Evolutionary conservation across 1,284 basidiomycete genomes (phyloP).

Genomic region (Moesziomyces sp.): DNA sequence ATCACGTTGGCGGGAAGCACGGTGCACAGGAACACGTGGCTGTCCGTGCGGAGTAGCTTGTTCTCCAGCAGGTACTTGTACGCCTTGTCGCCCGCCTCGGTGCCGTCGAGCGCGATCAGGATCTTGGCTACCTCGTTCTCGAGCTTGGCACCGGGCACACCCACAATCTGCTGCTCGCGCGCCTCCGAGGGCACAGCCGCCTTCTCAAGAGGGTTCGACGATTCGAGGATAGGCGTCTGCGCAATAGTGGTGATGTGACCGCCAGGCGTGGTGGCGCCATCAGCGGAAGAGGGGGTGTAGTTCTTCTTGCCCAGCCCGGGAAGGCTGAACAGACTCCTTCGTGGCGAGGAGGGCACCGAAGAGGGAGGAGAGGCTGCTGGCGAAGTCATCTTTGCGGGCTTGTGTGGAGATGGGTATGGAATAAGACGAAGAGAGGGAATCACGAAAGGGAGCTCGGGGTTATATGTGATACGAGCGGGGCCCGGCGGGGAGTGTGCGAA

Average conservation of each 20-base stretch:
- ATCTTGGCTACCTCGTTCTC: constrained; percentile 49
- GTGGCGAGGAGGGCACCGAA: constrained; percentile 42
- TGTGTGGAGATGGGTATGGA: no score
- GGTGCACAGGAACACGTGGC: constrained; percentile 63
- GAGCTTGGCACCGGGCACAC: constrained; percentile 46
- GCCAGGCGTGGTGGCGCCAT: constrained; percentile 33
- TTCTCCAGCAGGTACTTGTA: constrained; percentile 59
- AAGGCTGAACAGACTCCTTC: constrained; percentile 33
- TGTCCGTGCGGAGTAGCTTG: constrained; percentile 45
- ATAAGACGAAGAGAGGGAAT: neutral
- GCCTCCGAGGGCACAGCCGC: constrained; percentile 55
- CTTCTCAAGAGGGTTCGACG: constrained; percentile 63
- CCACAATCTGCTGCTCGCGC: constrained; percentile 64
- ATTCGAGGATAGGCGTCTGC: constrained; percentile 64
- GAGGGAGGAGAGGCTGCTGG: constrained; percentile 35
- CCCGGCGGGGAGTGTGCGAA: neutral
- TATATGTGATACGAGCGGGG: constrained; percentile 2
- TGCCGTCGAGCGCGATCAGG: constrained; percentile 63
- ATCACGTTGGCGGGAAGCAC: constrained; percentile 63
- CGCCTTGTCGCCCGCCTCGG: constrained; percentile 63
- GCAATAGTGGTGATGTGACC: constrained; percentile 50
- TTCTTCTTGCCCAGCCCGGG: constrained; percentile 25
- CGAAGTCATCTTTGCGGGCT: constrained; percentile 27
- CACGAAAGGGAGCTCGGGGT: neutral
- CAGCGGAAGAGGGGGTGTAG: constrained; percentile 17